Base-by-base conservation (phyloP, 2,329 filamentous ascomycete genomes). In the Penicillium palitans region DNA sequence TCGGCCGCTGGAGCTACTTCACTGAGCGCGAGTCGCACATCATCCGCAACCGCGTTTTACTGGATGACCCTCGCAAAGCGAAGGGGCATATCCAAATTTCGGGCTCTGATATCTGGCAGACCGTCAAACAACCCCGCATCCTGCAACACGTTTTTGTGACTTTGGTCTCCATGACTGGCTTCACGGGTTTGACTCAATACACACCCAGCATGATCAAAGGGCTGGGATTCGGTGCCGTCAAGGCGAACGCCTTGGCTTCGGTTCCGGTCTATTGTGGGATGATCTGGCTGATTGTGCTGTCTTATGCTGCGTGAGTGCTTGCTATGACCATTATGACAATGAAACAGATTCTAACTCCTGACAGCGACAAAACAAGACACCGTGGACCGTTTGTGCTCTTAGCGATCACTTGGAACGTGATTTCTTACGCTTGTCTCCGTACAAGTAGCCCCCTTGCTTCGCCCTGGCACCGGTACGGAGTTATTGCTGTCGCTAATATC, bases 61-160 rank as follows among this genome's bases (percentile, higher is more conserved):
- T 79, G 4, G 78, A 80, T 56, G 79, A 81, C 58, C 78, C 79
- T 1, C 61, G 60, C 35, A 80, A 80, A 62, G 67, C 70, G 0
- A 61, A 60, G 1, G 71, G 70, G 1, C 70, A 76, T 29, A 61
- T 77, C 21, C 70, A 68, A n/a, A 78, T 79, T 50, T 69, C 71
- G 0, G 68, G 66, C 4, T 59, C 62, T 6, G 75, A 78, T 61
- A 70, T 78, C 39, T 69, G 68, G 67, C 65, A 64, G 8, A 76
- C 75, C 0, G 52, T 73, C 17, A 66, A 61, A n/a, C 79, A 82
- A 68, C 83, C 81, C 72, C 76, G 81, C 1, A 74, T 85, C n/a
- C 81, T 80, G 74, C 70, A 79, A 6, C 83, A 85, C 51, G 75
- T 82, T 6, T 58, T 81, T 19, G 79, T 85, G 58, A 82, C 83